Percentiles rank a stretch among this genome's conserved stretches.
Evolutionary conservation across 148 eudicot genomes (phyloP).

Genomic region (Rhododendron simsii): DNA sequence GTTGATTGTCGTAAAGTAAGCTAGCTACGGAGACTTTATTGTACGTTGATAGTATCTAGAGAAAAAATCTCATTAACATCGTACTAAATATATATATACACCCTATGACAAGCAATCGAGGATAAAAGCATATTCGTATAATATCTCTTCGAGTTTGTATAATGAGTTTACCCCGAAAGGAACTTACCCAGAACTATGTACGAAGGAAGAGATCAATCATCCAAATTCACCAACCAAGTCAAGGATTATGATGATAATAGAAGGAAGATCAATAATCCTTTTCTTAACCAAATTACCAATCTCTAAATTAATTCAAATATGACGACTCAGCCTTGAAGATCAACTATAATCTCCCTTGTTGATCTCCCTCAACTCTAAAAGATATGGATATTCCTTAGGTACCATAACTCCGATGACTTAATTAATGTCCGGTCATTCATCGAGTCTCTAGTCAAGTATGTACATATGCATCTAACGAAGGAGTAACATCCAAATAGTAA

Average conservation of each 20-base stretch:
- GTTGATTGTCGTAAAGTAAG: no score
- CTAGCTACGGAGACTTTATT: no score
- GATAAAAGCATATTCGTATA: background rate
- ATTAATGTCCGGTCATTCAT: background rate
- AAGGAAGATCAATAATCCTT: background rate
- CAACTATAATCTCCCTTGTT: no score
- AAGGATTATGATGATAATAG: background rate
- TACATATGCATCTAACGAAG: no score
- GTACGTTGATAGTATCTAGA: no score
- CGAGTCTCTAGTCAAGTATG: no score
- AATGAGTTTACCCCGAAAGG: background rate
- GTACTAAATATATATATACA: no score
- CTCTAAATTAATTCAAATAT: background rate
- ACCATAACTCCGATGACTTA: background rate
- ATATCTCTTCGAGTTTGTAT: background rate
- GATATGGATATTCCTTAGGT: background rate
- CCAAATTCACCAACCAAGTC: background rate
- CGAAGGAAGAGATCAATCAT: background rate
- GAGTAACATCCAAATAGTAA: no score
- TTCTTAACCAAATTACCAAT: background rate
- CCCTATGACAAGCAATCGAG: background rate
- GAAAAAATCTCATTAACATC: no score
- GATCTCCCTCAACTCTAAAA: background rate
- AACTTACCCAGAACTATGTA: no score
- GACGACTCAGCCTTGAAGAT: background rate